phyloP scores from a whole-genome alignment of 345 rosid species.

The Erysimum cheiranthoides region DNA sequence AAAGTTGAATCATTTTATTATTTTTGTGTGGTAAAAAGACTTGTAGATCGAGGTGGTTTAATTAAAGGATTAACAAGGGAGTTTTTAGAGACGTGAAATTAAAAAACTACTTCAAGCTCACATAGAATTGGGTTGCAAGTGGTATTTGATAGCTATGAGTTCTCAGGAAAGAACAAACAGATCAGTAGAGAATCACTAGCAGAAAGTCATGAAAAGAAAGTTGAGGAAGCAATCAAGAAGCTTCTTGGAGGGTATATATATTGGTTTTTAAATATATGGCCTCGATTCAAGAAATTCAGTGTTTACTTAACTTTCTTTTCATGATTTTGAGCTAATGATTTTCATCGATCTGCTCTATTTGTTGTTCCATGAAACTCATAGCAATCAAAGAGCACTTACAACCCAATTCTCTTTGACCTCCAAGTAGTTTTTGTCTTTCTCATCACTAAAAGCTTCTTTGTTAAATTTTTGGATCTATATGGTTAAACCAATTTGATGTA shows the following conservation, averaged over 20 bases:
- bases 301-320: too few relatives aligned
- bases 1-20: too few relatives aligned
- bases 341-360: not conserved
- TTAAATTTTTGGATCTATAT: conserved; percentile 85
- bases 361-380: not conserved
- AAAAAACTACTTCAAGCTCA: not conserved
- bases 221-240: too few relatives aligned
- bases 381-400: not conserved
- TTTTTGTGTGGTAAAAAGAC: too few relatives aligned
- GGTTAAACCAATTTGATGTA: conserved; percentile 88
- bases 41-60: too few relatives aligned
- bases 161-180: not conserved
- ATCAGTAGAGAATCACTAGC: not conserved
- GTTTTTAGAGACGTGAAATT: too few relatives aligned
- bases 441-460: conserved; percentile 67
- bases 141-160: not conserved
- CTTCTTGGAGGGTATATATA: too few relatives aligned
- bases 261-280: too few relatives aligned
- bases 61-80: too few relatives aligned
- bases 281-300: too few relatives aligned
- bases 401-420: not conserved
- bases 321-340: too few relatives aligned
- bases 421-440: conserved; percentile 58
- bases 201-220: not conserved
- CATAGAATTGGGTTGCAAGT: not conserved